A percentile compares a stretch with the other conserved stretches of the same genome.
Evolutionary conservation across 176 grass and related monocot species (phyloP).

Genomic region (Carex scoparia): DNA sequence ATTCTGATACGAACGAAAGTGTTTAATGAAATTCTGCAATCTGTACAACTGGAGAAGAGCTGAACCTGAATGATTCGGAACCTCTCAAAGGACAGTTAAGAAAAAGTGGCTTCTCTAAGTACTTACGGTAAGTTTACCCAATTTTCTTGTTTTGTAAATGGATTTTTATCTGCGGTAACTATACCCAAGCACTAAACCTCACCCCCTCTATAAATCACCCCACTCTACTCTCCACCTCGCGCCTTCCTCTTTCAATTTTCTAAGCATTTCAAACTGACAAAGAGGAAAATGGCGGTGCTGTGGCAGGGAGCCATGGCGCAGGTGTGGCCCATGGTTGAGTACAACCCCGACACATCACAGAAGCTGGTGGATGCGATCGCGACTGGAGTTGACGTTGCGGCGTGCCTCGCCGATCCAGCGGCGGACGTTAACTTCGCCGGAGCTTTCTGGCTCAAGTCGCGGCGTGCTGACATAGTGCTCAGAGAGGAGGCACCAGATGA

Average conservation of each 20-base stretch:
- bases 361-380: conserved; percentile 76
- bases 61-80: too few species aligned
- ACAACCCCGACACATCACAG: conserved; percentile 51
- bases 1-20: too few species aligned
- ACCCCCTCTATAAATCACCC: conserved; percentile 41
- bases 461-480: conserved; percentile 51
- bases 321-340: conserved; percentile 64
- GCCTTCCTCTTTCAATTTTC: conserved; percentile 63
- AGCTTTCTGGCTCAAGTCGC: conserved; percentile 59
- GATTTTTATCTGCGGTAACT: conserved; percentile 35
- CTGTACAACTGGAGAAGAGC: too few species aligned
- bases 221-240: conserved; percentile 29
- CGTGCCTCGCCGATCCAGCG: conserved; percentile 47
- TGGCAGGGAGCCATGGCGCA: conserved; percentile 57
- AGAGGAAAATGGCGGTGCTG: conserved; percentile 51
- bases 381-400: conserved; percentile 43
- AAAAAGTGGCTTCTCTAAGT: neutral
- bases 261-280: conserved; percentile 3
- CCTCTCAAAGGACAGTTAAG: neutral
- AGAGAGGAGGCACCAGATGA: conserved; percentile 65
- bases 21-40: too few species aligned
- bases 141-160: neutral
- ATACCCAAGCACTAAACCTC: neutral
- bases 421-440: conserved; percentile 93
- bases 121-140: neutral